A percentile compares a stretch with the other conserved stretches of the same genome.
phyloP scores from a whole-genome alignment of 495 filamentous ascomycete genomes.

The Podospora conica region DNA sequence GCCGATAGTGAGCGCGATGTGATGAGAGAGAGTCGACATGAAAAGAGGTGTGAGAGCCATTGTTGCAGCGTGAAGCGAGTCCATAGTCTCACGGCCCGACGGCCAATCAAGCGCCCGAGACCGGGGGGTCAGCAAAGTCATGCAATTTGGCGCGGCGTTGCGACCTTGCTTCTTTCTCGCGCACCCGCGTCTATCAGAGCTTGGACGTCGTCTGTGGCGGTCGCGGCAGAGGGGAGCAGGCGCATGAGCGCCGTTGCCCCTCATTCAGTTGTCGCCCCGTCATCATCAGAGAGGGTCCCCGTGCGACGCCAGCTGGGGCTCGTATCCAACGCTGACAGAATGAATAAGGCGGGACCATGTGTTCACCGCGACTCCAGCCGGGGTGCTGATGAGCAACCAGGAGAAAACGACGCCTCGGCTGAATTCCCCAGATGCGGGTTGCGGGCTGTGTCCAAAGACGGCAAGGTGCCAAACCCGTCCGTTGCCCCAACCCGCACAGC shows the following conservation, averaged over 20 bases:
- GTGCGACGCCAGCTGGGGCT: conserved; percentile 2
- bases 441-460: neutral
- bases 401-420: neutral
- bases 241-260: neutral
- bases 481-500: neutral
- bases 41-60: neutral
- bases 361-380: neutral
- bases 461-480: neutral
- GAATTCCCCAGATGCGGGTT: neutral
- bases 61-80: conserved; percentile 21
- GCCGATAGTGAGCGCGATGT: conserved; percentile 31
- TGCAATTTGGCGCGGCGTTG: conserved; percentile 40
- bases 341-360: neutral
- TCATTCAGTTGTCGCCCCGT: neutral
- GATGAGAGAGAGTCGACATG: conserved; percentile 4
- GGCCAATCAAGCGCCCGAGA: conserved; percentile 32
- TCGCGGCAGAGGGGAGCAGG: neutral
- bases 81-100: conserved; percentile 23
- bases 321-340: conserved; percentile 3
- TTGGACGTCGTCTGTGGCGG: neutral
- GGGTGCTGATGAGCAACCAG: neutral
- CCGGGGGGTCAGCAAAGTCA: conserved; percentile 29
- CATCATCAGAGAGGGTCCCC: neutral
- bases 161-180: conserved; percentile 9
- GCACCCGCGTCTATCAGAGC: conserved; percentile 7